Conservation (phyloP, 129 eudicot genomes). For the Dittrichia graveolens region DNA sequence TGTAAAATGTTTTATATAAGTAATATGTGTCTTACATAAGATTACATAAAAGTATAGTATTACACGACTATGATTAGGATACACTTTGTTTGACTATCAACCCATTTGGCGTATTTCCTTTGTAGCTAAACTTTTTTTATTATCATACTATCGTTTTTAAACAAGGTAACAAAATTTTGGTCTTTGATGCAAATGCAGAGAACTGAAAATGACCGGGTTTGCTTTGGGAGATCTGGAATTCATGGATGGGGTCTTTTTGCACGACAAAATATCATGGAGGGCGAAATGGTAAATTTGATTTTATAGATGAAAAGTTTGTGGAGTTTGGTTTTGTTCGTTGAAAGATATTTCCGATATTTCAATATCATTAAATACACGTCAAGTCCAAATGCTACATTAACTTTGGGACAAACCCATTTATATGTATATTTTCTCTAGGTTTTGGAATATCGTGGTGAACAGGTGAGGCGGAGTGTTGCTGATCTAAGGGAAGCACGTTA, state of each 20-base stretch:
- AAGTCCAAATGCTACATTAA: no score
- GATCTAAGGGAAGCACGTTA: slow-evolving; percentile 91
- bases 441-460: slow-evolving; percentile 97
- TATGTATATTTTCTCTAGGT: slow-evolving; percentile 50
- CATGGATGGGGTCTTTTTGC: slow-evolving; percentile 99
- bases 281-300: slow-evolving; percentile 70
- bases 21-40: no score
- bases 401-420: background rate
- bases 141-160: slow-evolving; percentile 5
- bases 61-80: no score
- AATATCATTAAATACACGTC: background rate
- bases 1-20: no score
- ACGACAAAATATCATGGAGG: slow-evolving; percentile 76
- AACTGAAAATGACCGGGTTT: slow-evolving; percentile 90
- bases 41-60: no score
- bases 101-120: background rate
- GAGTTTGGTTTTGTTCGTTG: background rate
- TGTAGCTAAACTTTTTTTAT: background rate
- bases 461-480: slow-evolving; percentile 93
- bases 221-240: slow-evolving; percentile 94
- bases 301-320: background rate
- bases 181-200: slow-evolving; percentile 55
- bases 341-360: slow-evolving; percentile 9
- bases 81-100: background rate
- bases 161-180: slow-evolving; percentile 6